Conservation (phyloP, 371 early-diverging fungal species). For the Mucor saturninus region DNA sequence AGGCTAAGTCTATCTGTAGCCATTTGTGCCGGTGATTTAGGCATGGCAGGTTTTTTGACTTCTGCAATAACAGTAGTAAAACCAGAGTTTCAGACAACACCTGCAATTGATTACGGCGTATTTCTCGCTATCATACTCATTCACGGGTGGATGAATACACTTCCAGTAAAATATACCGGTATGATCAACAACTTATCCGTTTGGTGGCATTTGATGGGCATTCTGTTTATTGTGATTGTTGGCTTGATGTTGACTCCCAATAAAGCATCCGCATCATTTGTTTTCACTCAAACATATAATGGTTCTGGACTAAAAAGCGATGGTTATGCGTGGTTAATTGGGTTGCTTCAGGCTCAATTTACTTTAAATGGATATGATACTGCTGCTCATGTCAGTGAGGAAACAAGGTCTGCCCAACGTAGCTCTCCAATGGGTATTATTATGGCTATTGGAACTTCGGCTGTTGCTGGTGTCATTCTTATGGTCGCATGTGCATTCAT, state of each 20-base stretch:
- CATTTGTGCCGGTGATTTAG: conserved; percentile 58
- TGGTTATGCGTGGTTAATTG: conserved; percentile 43
- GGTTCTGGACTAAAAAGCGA: conserved; percentile 32
- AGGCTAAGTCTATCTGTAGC: conserved; percentile 46
- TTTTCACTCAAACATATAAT: conserved; percentile 43
- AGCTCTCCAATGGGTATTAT: conserved; percentile 63
- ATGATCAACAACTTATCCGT: conserved; percentile 49
- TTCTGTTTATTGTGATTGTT: conserved; percentile 39
- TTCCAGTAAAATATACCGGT: conserved; percentile 49
- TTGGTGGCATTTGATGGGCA: conserved; percentile 49
- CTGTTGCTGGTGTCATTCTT: conserved; percentile 60
- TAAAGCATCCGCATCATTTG: conserved; percentile 50
- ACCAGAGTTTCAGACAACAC: conserved; percentile 40
- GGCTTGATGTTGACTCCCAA: conserved; percentile 41
- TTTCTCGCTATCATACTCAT: conserved; percentile 50
- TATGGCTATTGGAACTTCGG: conserved; percentile 45
- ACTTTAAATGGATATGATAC: conserved; percentile 68
- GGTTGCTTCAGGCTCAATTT: conserved; percentile 49
- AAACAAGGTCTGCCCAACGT: conserved; percentile 59
- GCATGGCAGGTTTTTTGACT: conserved; percentile 56
- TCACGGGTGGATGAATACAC: conserved; percentile 52
- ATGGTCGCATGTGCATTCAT: conserved; percentile 62
- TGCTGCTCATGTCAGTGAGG: conserved; percentile 74
- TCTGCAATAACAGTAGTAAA: conserved; percentile 53
- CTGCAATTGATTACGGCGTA: conserved; percentile 40